Conservation (phyloP, 164 flowering plant species). For the Aristolochia fimbriata region DNA sequence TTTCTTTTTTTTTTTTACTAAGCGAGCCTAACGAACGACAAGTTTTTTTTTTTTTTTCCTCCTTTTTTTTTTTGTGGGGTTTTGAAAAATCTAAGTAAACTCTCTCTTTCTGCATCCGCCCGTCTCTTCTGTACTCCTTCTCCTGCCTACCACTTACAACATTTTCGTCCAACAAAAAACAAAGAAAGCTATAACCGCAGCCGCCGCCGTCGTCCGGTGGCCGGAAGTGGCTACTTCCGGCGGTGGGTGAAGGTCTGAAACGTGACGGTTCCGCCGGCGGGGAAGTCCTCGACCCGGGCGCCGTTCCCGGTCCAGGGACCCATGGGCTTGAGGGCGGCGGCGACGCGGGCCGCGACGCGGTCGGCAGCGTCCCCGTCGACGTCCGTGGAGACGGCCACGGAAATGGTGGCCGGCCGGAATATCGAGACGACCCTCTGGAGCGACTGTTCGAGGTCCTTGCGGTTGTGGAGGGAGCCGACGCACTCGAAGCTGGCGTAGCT, state of each 20-base stretch:
- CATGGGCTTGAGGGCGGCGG: slow-evolving; percentile 32
- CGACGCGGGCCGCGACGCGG: slow-evolving; percentile 25
- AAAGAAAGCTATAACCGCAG: too few species aligned
- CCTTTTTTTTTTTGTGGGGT: not conserved
- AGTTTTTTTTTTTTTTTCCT: not conserved
- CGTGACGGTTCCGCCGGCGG: slow-evolving; percentile 54
- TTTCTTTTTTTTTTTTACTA: not conserved
- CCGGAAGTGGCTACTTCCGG: slow-evolving; percentile 27
- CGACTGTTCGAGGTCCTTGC: slow-evolving; percentile 20
- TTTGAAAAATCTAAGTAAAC: not conserved
- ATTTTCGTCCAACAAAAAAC: not conserved
- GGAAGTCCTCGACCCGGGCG: slow-evolving; percentile 46
- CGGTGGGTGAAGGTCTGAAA: slow-evolving; percentile 64
- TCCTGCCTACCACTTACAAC: too few species aligned
- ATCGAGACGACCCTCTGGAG: slow-evolving; percentile 53
- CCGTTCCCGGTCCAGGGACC: slow-evolving; percentile 58
- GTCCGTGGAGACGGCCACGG: slow-evolving; percentile 43
- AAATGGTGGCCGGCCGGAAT: slow-evolving; percentile 65
- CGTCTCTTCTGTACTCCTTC: too few species aligned
- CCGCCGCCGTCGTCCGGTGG: not conserved
- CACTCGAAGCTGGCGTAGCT: slow-evolving; percentile 95
- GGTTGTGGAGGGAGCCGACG: slow-evolving; percentile 37
- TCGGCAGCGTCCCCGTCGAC: slow-evolving; percentile 7
- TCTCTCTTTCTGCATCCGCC: too few species aligned
- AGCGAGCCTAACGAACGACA: not conserved